These are phyloP conservation scores for Cladosporium cucumerinum DNA, from an alignment of 2,329 filamentous ascomycete genomes.

Conservation along the genomic window DNA sequence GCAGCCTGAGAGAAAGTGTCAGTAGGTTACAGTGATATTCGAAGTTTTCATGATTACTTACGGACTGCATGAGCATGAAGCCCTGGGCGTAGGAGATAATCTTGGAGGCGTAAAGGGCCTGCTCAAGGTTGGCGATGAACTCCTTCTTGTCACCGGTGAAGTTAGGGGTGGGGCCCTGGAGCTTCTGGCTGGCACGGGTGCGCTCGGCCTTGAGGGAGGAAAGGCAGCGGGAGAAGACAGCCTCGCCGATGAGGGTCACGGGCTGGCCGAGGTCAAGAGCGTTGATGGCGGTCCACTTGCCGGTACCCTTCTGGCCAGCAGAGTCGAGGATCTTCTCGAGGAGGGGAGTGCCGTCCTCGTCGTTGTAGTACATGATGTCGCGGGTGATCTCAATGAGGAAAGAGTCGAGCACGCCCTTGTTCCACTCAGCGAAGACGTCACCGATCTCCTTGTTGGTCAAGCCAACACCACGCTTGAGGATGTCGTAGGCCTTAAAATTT, in stretches of 20 bases:
- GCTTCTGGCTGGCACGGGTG: conserved; percentile 71
- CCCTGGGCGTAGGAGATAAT: conserved; percentile 99
- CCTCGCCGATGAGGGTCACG: conserved; percentile 95
- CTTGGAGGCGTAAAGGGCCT: conserved; percentile 98
- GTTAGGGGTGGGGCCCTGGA: conserved; percentile 71
- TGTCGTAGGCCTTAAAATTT: conserved; percentile 85
- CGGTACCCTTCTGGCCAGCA: conserved; percentile 98
- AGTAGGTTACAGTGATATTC: conserved; percentile 20
- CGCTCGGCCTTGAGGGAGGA: conserved; percentile 94
- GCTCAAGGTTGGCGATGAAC: conserved; percentile 96
- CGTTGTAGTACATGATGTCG: conserved; percentile 97
- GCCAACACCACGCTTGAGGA: conserved; percentile 97
- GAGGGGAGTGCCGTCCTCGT: conserved; percentile 84
- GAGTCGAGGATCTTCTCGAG: conserved; percentile 99
- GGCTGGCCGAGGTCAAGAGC: conserved; percentile 97
- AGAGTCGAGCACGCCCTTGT: conserved; percentile 96
- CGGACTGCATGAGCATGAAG: conserved; percentile 99
- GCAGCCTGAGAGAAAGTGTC: conserved; percentile 64
- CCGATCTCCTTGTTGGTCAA: conserved; percentile 91
- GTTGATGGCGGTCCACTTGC: conserved; percentile 99
- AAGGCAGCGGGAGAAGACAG: conserved; percentile 91
- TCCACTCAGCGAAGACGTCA: conserved; percentile 92
- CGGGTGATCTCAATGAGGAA: conserved; percentile 99
- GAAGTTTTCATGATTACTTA: conserved; percentile 44
- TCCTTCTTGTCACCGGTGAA: conserved; percentile 89